phyloP scores from a whole-genome alignment of 2,329 filamentous ascomycete genomes.

The Ascochyta koolunga region DNA sequence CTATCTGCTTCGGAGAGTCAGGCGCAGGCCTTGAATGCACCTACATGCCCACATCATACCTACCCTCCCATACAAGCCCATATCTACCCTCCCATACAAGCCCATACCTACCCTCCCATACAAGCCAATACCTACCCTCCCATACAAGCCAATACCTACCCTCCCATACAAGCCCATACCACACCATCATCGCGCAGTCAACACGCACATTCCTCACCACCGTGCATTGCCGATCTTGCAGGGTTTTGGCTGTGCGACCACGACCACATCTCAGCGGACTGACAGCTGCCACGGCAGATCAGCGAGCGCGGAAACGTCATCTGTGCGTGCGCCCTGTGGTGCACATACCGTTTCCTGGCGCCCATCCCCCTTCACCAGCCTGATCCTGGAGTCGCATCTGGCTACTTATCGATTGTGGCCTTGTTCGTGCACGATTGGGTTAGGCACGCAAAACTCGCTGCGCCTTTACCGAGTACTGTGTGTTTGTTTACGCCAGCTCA shows the following conservation, averaged over 20 bases:
- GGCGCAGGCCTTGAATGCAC: conserved; percentile 40
- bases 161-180: no score
- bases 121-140: no score
- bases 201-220: conserved; percentile 9
- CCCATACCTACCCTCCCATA: background rate
- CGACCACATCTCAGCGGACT: conserved; percentile 2
- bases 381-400: conserved; percentile 19
- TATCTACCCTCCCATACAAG: background rate
- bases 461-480: no score
- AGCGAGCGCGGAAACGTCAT: conserved; percentile 15
- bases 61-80: background rate
- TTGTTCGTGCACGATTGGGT: no score
- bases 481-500: no score
- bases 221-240: conserved; percentile 3
- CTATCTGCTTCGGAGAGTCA: conserved; percentile 44
- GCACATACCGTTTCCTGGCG: conserved; percentile 12
- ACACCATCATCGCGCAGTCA: conserved; percentile 5
- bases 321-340: conserved; percentile 4
- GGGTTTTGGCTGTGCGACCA: conserved; percentile 6
- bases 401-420: conserved; percentile 20
- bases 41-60: no score
- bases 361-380: background rate
- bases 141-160: background rate
- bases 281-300: conserved; percentile 15
- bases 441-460: conserved; percentile 1